Evolutionary conservation across 1,139 yeast species (phyloP), one percentile per base, ranked within the genome.

Genomic region (Debaryomyces sp.): DNA sequence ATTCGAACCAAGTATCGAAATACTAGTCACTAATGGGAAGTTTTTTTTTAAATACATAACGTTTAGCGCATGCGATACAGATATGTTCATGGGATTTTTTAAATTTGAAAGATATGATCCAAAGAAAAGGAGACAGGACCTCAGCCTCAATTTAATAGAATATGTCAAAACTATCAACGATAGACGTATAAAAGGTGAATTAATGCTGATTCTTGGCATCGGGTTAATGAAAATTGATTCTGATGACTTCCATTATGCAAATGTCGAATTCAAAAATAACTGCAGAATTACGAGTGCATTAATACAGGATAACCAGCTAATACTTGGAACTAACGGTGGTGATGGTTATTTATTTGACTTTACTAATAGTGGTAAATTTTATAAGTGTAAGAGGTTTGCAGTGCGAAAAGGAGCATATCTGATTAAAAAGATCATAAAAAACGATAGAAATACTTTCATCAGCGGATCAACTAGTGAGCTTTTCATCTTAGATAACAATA

Each of bases 301-400:
- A 13, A 35, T 50, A 9, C 24, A 26, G 8, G 38, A 38, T 10
- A 35, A 41, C 17, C 22, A 42, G 12, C 33, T 50, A 12, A 36
- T 44, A n/a, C 29, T 50, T 10, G 51, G 51, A 34, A 50, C 43
- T 17, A 41, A 41, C 26, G 29, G 22, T 12, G 53, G 51, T 5
- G 43, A 44, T 12, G 41, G 35, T 13, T 44, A 44, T 26, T 26
- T 30, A 15, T 30, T 44, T 37, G 17, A 15, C 5, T 44, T 38
- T 34, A 33, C 17, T 24, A 10, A 18, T 12, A 13, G 13, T 3
- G 46, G 46, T 8, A 29, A n/a, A 8, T 22, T 44, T 38, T 15
- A 30, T 17, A 37, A 32, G n/a, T 32, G 26, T 24, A 32, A 18
- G n/a, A 22, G 22, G n/a, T 37, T 44, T 41, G 23, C n/a, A 8